phyloP scores from a whole-genome alignment of 2,329 filamentous ascomycete genomes.

The Aspergillus caelatus region DNA sequence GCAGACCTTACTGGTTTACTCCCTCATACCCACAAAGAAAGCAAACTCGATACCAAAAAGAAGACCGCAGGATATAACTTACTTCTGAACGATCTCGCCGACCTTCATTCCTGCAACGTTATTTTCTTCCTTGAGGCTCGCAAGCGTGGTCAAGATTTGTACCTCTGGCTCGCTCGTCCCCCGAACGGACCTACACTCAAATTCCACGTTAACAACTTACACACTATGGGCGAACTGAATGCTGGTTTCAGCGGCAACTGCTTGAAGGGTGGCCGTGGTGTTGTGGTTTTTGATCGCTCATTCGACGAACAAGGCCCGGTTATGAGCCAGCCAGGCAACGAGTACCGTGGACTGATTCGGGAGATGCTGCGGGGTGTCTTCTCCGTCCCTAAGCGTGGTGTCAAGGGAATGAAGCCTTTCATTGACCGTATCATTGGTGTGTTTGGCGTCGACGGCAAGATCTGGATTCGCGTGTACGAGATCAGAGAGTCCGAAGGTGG shows the following conservation, averaged over 20 bases:
- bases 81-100: conserved; percentile 75
- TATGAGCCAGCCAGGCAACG: conserved; percentile 61
- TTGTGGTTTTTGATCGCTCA: conserved; percentile 86
- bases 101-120: conserved; percentile 92
- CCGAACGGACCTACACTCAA: conserved; percentile 79
- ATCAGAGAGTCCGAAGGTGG: conserved; percentile 77
- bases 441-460: conserved; percentile 86
- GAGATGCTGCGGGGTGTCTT: conserved; percentile 90
- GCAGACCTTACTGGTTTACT: conserved; percentile 87
- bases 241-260: conserved; percentile 86
- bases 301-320: conserved; percentile 79
- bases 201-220: conserved; percentile 61
- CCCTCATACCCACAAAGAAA: conserved; percentile 90
- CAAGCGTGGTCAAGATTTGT: conserved; percentile 86
- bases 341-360: conserved; percentile 62
- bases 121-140: conserved; percentile 93
- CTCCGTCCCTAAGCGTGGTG: conserved; percentile 79
- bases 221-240: conserved; percentile 95
- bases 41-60: conserved; percentile 95
- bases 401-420: conserved; percentile 91
- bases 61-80: conserved; percentile 63
- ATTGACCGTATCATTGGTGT: conserved; percentile 94
- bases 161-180: conserved; percentile 88
- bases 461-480: conserved; percentile 96
- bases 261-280: conserved; percentile 85